These are phyloP conservation scores for Geotrichum restrictum DNA, from an alignment of 1,139 yeast species.

Conservation along the genomic window DNA sequence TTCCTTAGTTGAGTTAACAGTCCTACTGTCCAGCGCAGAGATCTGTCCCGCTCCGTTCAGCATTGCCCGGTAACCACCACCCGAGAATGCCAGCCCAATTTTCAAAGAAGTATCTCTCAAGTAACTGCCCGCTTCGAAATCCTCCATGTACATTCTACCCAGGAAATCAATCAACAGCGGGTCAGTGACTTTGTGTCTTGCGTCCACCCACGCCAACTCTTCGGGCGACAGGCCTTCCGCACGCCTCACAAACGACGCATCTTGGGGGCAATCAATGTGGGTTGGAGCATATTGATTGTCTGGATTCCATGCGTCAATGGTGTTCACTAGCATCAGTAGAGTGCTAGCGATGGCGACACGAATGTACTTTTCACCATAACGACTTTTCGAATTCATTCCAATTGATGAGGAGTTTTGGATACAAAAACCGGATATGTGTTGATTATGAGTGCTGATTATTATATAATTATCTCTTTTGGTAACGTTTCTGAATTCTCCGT, in stretches of 20 bases:
- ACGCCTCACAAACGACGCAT: conserved; percentile 25
- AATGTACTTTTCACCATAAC: too few species aligned
- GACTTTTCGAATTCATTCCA: too few species aligned
- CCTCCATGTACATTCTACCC: conserved; percentile 53
- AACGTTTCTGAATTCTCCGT: too few species aligned
- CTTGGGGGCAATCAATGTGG: conserved; percentile 28
- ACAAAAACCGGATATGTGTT: too few species aligned
- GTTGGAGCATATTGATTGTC: conserved; percentile 30
- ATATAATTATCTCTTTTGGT: too few species aligned
- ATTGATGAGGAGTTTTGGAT: too few species aligned
- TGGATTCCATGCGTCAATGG: conserved; percentile 19
- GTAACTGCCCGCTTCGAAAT: conserved; percentile 53
- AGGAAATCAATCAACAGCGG: conserved; percentile 55
- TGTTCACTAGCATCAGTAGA: too few species aligned
- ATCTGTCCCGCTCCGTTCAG: conserved; percentile 82
- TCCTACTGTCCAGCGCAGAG: conserved; percentile 73
- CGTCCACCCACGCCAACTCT: conserved; percentile 29
- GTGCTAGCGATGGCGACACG: too few species aligned
- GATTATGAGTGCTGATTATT: too few species aligned
- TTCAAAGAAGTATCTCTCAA: conserved; percentile 43
- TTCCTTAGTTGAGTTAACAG: conserved; percentile 50
- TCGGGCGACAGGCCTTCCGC: conserved; percentile 26
- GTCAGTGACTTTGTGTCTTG: conserved; percentile 52
- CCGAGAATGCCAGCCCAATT: conserved; percentile 76
- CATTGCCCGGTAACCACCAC: conserved; percentile 95